Conservation (phyloP, 805 yeast genomes). For the Yamadazyma laniorum region DNA sequence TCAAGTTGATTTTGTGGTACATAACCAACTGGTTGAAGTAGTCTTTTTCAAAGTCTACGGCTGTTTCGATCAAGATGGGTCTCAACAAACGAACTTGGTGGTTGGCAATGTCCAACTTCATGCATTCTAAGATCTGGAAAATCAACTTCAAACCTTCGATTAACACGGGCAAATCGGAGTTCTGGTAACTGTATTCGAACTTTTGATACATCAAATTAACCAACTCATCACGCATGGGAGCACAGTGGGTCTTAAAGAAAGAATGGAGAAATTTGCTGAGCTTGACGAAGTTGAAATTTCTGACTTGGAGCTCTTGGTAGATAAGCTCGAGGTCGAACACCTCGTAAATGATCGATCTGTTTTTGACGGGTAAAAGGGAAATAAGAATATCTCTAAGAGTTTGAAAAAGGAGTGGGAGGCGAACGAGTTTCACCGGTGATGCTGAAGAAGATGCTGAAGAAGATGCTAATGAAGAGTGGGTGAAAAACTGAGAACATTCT, state of each 20-base stretch:
- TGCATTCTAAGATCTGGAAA: conserved; percentile 84
- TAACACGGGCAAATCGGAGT: conserved; percentile 46
- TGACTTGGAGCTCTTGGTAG: conserved; percentile 69
- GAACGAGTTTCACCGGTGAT: conserved; percentile 26
- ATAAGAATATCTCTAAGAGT: conserved; percentile 77
- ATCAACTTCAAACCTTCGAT: conserved; percentile 76
- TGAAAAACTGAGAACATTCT: conserved; percentile 55
- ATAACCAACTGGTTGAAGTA: conserved; percentile 58
- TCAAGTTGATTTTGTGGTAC: conserved; percentile 58
- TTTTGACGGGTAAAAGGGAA: conserved; percentile 74
- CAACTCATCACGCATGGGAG: conserved; percentile 93
- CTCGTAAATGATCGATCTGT: conserved; percentile 62
- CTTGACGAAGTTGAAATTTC: conserved; percentile 69
- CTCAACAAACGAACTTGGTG: conserved; percentile 86
- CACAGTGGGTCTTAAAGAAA: conserved; percentile 85
- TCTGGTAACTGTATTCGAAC: conserved; percentile 51
- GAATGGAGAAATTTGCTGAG: conserved; percentile 73
- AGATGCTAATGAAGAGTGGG: too few species aligned
- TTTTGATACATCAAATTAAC: conserved; percentile 75
- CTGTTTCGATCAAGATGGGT: conserved; percentile 81
- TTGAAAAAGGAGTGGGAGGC: conserved; percentile 68
- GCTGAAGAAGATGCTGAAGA: background rate
- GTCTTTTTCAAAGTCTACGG: conserved; percentile 85
- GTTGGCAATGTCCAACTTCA: conserved; percentile 93
- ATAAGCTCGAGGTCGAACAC: conserved; percentile 74